Percentiles rank a stretch among this genome's conserved stretches.
These are phyloP conservation scores for Plenodomus biglobosus DNA, from an alignment of 2,329 filamentous ascomycete species.

Conservation along the genomic window DNA sequence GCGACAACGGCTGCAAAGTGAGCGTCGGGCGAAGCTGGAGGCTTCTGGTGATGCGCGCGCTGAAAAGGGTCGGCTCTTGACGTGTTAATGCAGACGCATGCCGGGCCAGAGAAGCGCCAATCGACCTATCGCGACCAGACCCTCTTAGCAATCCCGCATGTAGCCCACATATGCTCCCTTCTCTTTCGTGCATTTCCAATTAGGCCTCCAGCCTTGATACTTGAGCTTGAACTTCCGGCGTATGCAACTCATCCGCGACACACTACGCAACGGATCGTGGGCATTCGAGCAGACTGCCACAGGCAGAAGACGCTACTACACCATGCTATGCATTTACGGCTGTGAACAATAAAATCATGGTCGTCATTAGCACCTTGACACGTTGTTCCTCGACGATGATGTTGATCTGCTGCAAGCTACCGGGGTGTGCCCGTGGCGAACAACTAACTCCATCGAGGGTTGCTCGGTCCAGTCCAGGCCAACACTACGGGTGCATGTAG, in stretches of 20 bases:
- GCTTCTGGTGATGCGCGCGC: conserved; percentile 24
- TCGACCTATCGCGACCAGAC: conserved; percentile 37
- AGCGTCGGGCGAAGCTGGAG: conserved; percentile 33
- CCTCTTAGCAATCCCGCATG: conserved; percentile 35
- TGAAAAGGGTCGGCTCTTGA: conserved; percentile 35
- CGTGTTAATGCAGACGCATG: conserved; percentile 40
- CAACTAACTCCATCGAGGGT: too few species aligned
- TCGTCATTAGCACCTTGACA: too few species aligned
- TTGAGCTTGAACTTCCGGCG: background rate
- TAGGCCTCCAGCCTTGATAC: conserved; percentile 32
- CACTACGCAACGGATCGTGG: conserved; percentile 6
- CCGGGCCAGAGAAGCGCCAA: conserved; percentile 36
- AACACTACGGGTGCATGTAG: too few species aligned
- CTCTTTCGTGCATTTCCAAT: conserved; percentile 27
- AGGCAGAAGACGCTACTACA: too few species aligned
- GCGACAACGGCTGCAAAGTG: conserved; percentile 33
- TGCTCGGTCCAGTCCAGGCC: too few species aligned
- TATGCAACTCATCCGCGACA: conserved; percentile 4
- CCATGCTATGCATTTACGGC: too few species aligned
- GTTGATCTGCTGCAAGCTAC: too few species aligned
- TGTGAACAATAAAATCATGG: too few species aligned
- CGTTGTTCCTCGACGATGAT: too few species aligned
- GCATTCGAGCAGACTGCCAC: too few species aligned
- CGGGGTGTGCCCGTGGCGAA: too few species aligned
- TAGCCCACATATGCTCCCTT: conserved; percentile 32